Conservation (phyloP, 441 rosid species). For the Raphanus hybrid region DNA sequence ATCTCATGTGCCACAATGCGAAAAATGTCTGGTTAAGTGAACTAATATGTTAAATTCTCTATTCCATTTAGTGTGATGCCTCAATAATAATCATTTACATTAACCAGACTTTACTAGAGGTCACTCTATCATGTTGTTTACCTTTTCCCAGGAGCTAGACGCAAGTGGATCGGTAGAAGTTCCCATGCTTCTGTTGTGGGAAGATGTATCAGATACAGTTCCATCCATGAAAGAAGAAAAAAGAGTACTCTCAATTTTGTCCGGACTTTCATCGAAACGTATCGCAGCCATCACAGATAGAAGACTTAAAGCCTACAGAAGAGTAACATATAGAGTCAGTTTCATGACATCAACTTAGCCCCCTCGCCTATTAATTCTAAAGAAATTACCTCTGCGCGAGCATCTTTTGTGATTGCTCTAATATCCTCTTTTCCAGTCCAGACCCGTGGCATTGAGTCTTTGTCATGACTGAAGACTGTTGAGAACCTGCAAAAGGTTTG, state of each 20-base stretch:
- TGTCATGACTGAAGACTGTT: slow-evolving; percentile 70
- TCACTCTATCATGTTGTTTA: slow-evolving; percentile 31
- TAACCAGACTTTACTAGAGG: not conserved
- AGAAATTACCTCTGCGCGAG: slow-evolving; percentile 63
- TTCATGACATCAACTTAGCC: slow-evolving; percentile 28
- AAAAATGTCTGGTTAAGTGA: not conserved
- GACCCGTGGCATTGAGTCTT: slow-evolving; percentile 75
- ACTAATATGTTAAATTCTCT: not conserved
- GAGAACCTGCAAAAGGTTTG: slow-evolving; percentile 63
- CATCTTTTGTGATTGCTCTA: slow-evolving; percentile 70
- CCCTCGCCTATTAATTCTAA: slow-evolving; percentile 3
- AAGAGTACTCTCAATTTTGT: slow-evolving; percentile 63
- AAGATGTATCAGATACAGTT: slow-evolving; percentile 49
- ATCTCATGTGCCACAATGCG: not conserved
- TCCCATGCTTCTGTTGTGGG: slow-evolving; percentile 52
- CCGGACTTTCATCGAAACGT: slow-evolving; percentile 74
- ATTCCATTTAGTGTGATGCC: slow-evolving; percentile 8
- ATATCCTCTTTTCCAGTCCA: slow-evolving; percentile 94
- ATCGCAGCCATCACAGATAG: slow-evolving; percentile 76
- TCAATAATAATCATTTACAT: slow-evolving; percentile 2
- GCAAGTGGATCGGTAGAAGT: slow-evolving; percentile 64
- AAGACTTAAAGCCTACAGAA: slow-evolving; percentile 64
- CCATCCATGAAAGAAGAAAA: slow-evolving; percentile 66
- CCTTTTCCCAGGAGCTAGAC: slow-evolving; percentile 85
- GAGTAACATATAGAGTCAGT: slow-evolving; percentile 28